A percentile compares a stretch with the other conserved stretches of the same genome.
Conservation (phyloP, 1,284 basidiomycete genomes). For the Microbotryum silenes-acaulis region DNA sequence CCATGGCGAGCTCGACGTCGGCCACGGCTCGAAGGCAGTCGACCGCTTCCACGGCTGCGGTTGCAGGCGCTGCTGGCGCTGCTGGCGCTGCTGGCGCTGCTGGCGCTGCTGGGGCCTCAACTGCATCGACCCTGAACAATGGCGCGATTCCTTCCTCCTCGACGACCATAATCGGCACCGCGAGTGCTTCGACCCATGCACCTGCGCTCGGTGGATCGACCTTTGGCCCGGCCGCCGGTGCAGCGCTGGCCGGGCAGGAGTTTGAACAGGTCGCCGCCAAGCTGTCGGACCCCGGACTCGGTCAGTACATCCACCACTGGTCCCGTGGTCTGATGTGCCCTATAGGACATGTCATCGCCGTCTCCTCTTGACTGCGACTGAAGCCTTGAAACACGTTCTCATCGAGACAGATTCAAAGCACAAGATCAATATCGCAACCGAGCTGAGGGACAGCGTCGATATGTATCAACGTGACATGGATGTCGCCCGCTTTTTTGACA, state of each 20-base stretch:
- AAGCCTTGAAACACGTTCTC: background rate
- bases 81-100: no score
- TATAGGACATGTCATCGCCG: background rate
- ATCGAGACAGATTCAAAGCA: slow-evolving; percentile 24
- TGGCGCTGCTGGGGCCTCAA: no score
- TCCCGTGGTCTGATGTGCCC: background rate
- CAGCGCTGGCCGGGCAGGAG: slow-evolving; percentile 12
- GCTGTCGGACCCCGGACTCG: slow-evolving; percentile 27
- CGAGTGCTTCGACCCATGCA: no score
- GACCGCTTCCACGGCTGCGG: no score
- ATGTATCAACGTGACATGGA: slow-evolving; percentile 67
- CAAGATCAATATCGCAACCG: slow-evolving; percentile 62
- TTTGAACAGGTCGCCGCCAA: slow-evolving; percentile 32
- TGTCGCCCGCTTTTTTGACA: slow-evolving; percentile 54
- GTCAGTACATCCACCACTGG: slow-evolving; percentile 13
- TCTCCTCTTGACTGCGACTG: background rate
- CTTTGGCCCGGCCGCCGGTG: background rate
- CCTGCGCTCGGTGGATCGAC: background rate
- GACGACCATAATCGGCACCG: no score
- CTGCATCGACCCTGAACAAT: no score
- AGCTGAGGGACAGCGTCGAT: slow-evolving; percentile 81
- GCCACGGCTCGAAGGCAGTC: no score
- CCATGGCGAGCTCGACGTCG: no score
- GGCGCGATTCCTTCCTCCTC: no score
- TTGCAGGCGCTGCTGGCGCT: no score